Conservation (phyloP, 2,329 filamentous ascomycete species). For the Penicillium expansum region DNA sequence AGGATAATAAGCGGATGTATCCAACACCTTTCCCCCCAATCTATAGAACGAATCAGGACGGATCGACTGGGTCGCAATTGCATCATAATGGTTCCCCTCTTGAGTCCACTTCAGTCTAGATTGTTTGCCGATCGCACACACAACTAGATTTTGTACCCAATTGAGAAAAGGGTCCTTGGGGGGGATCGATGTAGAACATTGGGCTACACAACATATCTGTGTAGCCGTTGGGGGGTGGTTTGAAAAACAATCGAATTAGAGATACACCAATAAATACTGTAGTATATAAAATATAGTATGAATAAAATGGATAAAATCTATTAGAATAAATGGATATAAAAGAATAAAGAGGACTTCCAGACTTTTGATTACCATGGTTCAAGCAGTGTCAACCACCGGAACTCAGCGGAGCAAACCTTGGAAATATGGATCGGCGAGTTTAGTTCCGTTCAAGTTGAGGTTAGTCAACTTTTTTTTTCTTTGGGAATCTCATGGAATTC, state of each 20-base stretch:
- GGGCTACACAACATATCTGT: conserved; percentile 11
- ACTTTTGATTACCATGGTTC: conserved; percentile 8
- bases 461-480: background rate
- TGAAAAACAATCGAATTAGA: conserved; percentile 1
- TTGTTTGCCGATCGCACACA: conserved; percentile 20
- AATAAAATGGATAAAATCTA: background rate
- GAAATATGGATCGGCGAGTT: conserved; percentile 14
- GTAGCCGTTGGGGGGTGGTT: conserved; percentile 13
- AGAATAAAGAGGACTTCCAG: conserved; percentile 7
- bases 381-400: conserved; percentile 20
- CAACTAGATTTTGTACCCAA: background rate
- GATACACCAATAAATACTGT: background rate
- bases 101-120: conserved; percentile 21
- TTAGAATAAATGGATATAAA: background rate
- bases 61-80: conserved; percentile 4
- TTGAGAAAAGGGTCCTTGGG: conserved; percentile 8
- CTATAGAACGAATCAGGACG: background rate
- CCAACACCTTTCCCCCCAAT: background rate
- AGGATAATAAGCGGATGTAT: background rate
- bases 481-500: conserved; percentile 5
- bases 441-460: background rate
- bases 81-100: conserved; percentile 17
- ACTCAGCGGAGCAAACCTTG: conserved; percentile 13
- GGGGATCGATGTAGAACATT: background rate
- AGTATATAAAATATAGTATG: too few species aligned